phyloP scores from a whole-genome alignment of 2,329 filamentous ascomycete genomes.

The Microsporum audouinii region DNA sequence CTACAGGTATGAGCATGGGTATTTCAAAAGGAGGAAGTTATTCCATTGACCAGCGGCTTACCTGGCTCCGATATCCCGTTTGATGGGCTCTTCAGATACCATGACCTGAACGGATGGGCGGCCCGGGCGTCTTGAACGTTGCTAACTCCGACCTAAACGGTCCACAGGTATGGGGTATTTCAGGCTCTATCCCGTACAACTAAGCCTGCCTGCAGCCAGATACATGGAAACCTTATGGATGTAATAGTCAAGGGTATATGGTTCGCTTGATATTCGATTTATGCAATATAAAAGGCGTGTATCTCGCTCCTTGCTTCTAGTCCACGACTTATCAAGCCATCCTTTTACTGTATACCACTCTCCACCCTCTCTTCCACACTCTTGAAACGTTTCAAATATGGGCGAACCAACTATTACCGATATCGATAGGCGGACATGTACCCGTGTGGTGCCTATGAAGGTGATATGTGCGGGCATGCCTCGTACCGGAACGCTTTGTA shows the following conservation, averaged over 20 bases:
- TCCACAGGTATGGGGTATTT: no score
- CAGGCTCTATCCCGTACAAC: background rate
- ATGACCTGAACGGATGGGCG: no score
- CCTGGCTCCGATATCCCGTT: no score
- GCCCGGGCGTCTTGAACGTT: no score
- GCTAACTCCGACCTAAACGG: no score
- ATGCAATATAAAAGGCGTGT: background rate
- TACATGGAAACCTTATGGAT: background rate
- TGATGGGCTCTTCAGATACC: no score
- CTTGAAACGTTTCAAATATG: background rate
- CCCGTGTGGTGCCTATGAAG: conserved; percentile 8
- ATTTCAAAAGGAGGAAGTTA: no score
- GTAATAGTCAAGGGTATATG: background rate
- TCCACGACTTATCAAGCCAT: background rate
- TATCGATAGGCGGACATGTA: conserved; percentile 7
- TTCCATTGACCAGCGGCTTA: no score
- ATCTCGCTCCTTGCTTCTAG: background rate
- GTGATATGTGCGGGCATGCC: conserved; percentile 10
- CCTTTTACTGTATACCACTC: background rate
- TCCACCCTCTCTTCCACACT: background rate
- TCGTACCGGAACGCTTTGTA: conserved; percentile 9
- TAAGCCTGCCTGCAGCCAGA: background rate
- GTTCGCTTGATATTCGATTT: background rate
- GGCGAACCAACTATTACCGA: background rate
- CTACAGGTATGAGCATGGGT: no score